phyloP scores from a whole-genome alignment of 2,329 filamentous ascomycete species.

The Sporothrix phasma region DNA sequence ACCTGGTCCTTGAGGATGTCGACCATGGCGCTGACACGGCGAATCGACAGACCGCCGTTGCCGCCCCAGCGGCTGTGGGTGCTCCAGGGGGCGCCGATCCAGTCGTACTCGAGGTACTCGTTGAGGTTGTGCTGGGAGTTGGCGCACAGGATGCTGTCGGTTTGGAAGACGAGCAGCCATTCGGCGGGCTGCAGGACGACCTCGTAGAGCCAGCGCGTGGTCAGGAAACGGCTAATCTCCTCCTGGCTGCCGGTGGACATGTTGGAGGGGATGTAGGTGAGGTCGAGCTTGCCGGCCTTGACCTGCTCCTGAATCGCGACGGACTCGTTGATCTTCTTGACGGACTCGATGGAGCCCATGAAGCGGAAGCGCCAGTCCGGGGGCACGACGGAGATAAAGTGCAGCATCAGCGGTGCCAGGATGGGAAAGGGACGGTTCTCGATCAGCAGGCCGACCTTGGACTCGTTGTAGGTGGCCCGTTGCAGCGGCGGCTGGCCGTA shows the following conservation, averaged over 20 bases:
- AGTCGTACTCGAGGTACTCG: constrained; percentile 43
- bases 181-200: constrained; percentile 38
- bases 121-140: constrained; percentile 39
- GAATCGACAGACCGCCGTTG: constrained; percentile 43
- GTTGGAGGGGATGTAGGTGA: constrained; percentile 41
- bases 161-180: constrained; percentile 45
- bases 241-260: constrained; percentile 42
- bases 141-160: constrained; percentile 46
- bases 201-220: constrained; percentile 43
- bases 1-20: constrained; percentile 40
- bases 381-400: constrained; percentile 47
- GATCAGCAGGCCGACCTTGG: constrained; percentile 46
- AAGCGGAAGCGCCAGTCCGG: constrained; percentile 49
- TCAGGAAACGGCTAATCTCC: constrained; percentile 43
- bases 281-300: constrained; percentile 37
- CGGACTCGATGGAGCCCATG: constrained; percentile 40
- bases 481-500: constrained; percentile 25
- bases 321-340: constrained; percentile 35
- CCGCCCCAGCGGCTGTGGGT: constrained; percentile 35
- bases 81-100: constrained; percentile 43
- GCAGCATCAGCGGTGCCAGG: constrained; percentile 44
- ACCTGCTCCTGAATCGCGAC: constrained; percentile 37
- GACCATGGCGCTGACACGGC: constrained; percentile 43
- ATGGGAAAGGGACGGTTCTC: constrained; percentile 41
- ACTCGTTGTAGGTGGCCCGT: constrained; percentile 34